These are phyloP conservation scores for Talaromyces borbonicus DNA, from an alignment of 495 filamentous ascomycete genomes.

Conservation along the genomic window DNA sequence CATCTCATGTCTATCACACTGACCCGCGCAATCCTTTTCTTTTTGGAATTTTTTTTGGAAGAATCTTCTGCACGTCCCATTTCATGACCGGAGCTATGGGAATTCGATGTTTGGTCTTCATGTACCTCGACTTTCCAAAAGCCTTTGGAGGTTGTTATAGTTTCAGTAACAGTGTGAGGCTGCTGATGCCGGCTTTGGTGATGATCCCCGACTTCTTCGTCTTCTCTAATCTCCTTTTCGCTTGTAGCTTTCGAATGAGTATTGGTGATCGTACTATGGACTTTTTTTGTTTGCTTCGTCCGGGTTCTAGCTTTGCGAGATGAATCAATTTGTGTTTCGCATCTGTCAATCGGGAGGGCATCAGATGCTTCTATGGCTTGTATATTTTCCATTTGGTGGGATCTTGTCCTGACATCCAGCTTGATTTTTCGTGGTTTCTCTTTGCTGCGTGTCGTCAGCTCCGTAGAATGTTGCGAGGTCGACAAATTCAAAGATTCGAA, in stretches of 20 bases:
- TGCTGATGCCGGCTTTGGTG: not conserved
- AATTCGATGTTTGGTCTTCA: slow-evolving; percentile 1
- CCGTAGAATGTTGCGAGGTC: not conserved
- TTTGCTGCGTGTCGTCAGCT: not conserved
- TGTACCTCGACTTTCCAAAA: slow-evolving; percentile 24
- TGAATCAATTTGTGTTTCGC: too few relatives aligned
- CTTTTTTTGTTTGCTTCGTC: too few relatives aligned
- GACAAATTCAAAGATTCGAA: not conserved
- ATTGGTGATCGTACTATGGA: too few relatives aligned
- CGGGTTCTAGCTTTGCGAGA: too few relatives aligned
- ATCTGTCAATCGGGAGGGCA: too few relatives aligned
- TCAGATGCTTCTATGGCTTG: too few relatives aligned
- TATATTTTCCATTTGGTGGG: too few relatives aligned
- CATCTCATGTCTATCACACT: slow-evolving; percentile 30
- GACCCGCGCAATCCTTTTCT: slow-evolving; percentile 26
- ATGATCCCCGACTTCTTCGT: not conserved
- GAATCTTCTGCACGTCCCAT: not conserved
- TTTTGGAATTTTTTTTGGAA: slow-evolving; percentile 14
- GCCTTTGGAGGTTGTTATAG: slow-evolving; percentile 13
- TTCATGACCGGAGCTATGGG: slow-evolving; percentile 4
- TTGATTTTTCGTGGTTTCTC: not conserved
- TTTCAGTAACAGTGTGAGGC: not conserved
- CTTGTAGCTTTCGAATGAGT: too few relatives aligned
- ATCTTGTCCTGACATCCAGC: too few relatives aligned
- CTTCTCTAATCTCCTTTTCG: not conserved